Evolutionary conservation across 169 alveolate genomes (phyloP).

Genomic region (Eimeria mitis): DNA sequence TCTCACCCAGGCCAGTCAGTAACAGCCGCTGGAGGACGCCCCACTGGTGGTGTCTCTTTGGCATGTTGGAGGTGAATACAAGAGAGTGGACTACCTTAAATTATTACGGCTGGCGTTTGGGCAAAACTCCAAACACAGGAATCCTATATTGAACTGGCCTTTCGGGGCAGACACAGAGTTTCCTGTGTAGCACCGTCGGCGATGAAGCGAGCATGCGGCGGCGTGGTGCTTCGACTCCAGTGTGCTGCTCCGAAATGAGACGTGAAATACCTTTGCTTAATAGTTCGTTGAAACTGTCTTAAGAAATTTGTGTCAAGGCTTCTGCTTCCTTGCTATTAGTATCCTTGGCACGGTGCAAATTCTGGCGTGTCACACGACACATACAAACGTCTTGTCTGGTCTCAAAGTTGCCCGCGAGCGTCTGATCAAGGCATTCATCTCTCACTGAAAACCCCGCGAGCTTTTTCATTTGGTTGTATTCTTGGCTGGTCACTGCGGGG

Average conservation of each 20-base stretch:
- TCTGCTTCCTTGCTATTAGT: not conserved
- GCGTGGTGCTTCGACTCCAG: not conserved
- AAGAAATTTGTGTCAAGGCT: not conserved
- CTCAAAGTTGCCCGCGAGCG: not conserved
- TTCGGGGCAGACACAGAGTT: not conserved
- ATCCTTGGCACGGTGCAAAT: not conserved
- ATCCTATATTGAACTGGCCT: not conserved
- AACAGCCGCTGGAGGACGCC: not conserved
- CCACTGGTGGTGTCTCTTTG: not conserved
- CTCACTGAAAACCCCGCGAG: not conserved
- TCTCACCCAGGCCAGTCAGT: not conserved
- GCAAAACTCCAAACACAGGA: not conserved
- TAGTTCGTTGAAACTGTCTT: not conserved
- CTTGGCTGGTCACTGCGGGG: not conserved
- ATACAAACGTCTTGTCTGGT: not conserved
- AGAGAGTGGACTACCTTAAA: not conserved
- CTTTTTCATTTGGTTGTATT: not conserved
- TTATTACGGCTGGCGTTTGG: not conserved
- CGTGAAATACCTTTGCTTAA: not conserved
- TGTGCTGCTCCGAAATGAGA: not conserved
- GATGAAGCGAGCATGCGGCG: constrained; percentile 7
- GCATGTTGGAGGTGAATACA: not conserved
- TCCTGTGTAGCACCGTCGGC: not conserved
- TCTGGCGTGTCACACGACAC: not conserved
- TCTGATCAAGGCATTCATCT: not conserved